A percentile compares a stretch with the other conserved stretches of the same genome.
Conservation (phyloP, 1,139 yeast genomes). For the Yarrowia galli region DNA sequence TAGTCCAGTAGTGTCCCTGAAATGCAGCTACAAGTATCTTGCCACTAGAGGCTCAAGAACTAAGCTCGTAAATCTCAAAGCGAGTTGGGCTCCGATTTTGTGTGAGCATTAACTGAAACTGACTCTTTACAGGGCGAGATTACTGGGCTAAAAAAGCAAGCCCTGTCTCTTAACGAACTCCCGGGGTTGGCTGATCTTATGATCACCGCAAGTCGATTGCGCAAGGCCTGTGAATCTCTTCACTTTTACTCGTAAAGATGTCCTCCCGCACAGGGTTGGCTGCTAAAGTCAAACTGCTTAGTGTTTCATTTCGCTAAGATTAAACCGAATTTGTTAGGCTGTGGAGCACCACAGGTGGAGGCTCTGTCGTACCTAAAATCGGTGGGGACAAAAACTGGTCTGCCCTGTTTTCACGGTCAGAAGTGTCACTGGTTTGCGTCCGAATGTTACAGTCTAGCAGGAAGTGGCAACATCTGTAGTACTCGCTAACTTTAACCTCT, state of each 20-base stretch:
- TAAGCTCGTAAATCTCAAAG: slow-evolving; percentile 10
- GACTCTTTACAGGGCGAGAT: neutral
- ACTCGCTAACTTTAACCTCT: slow-evolving; percentile 5
- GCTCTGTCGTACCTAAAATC: neutral
- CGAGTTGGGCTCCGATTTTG: no score
- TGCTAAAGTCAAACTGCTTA: slow-evolving; percentile 2
- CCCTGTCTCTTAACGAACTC: neutral
- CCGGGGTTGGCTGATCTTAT: neutral
- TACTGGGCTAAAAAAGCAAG: neutral
- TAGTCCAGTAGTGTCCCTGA: slow-evolving; percentile 1
- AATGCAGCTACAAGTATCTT: slow-evolving; percentile 1
- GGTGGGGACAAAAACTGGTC: neutral
- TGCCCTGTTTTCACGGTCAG: neutral
- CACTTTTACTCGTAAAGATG: slow-evolving; percentile 3
- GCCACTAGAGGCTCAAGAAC: neutral
- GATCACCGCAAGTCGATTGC: neutral
- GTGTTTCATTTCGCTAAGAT: slow-evolving; percentile 21
- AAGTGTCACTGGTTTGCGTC: no score
- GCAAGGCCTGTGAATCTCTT: slow-evolving; percentile 2
- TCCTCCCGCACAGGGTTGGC: neutral
- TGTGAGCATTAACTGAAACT: neutral
- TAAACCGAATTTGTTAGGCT: neutral
- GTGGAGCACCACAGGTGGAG: neutral
- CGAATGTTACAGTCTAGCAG: neutral
- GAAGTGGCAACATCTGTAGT: neutral